Base-by-base conservation (phyloP, 1,139 yeast genomes). In the Candida albicans region DNA sequence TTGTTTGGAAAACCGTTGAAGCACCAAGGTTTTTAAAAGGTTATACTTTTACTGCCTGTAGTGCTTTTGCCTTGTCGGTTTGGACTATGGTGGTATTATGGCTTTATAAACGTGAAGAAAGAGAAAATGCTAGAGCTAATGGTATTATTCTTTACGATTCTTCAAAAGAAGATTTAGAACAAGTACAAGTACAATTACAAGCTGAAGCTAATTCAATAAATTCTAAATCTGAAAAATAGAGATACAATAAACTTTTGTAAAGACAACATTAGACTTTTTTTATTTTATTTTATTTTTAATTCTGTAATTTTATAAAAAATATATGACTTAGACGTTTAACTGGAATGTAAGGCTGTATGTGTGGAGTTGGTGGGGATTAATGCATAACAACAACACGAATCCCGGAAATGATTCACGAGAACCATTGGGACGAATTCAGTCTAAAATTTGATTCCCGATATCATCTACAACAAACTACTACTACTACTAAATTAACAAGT, bases 81-180 rank as follows among this genome's bases (percentile, higher is more conserved):
- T 78, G 84, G 84, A 75, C 84, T 0, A 62, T 78, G 41, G 65
- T 78, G 7, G 84, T 79, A 6, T 68, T 81, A 49, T 76, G 67
- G 54, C 69, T 79, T 48, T 82, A 81, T 65, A 83, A 82, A 61
- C 70, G 71, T 39, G 77, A 80, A 43, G 88, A 83, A 56, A 70
- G 73, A 46, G 60, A 59, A 40, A 56, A 69, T 45, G 84, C 87
- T 10, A 60, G 62, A 39, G 73, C 68, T 24, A 79, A 81, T 50
- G 84, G 84, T 28, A 77, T 79, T 45, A 65, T 71, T 28, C 45
- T 79, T 15, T 77, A 68, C 55, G 73, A 77, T 51, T 73, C 81
- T 2, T 46, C 40, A 9, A 44, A 42, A 35, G 42, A 38, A 14
- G 46, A 31, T 33, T 24, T 31, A 3, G 44, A 42, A 27, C 33